Evolutionary conservation across 1,139 yeast species (phyloP), one percentile per base, ranked within the genome.

Genomic region (Saccharomyces pastorianus): DNA sequence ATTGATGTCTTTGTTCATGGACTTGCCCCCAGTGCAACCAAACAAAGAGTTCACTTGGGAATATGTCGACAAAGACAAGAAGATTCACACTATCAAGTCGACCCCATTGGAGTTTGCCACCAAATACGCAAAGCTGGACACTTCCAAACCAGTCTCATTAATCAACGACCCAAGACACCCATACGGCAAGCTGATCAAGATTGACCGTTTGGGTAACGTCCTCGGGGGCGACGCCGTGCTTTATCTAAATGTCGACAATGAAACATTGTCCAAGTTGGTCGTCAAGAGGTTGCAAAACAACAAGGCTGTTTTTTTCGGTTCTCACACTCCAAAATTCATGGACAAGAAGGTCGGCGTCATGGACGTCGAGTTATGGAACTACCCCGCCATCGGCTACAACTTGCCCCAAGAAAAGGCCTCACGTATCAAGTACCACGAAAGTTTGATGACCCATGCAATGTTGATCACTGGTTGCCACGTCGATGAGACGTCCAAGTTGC

Each of bases 401-500:
- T 80, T 76, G 60, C 72, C 71, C 56, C 87, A 73, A 80, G 73
- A 57, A 63, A 83, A 83, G 69, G 81, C 82, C 11, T 79, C 83
- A 48, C 73, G 88, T 56, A 78, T 83, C 55, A 64, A 75, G 52
- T 82, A 79, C 66, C 76, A 74, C 57, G 81, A 83, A 65, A 79
- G 84, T 44, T 69, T 82, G 59, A 88, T 88, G 95, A 87, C 95
- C 11, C 96, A 88, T 64, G 96, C 96, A 44, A 88, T 88, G 96
- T 78, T 83, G 20, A 80, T 88, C 61, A 81, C 86, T 9, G 91
- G 84, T 14, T 93, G 85, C 49, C 91, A 87, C 69, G 65, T 81
- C 14, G 84, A 77, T 56, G 79, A 69, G 17, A 55, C 64, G 13
- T 59, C 66, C 13, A 81, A 80, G 6, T 71, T 74, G 53, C 93